Conservation (phyloP, 192 early-diverging fungal genomes). For the Mortierella antarctica region DNA sequence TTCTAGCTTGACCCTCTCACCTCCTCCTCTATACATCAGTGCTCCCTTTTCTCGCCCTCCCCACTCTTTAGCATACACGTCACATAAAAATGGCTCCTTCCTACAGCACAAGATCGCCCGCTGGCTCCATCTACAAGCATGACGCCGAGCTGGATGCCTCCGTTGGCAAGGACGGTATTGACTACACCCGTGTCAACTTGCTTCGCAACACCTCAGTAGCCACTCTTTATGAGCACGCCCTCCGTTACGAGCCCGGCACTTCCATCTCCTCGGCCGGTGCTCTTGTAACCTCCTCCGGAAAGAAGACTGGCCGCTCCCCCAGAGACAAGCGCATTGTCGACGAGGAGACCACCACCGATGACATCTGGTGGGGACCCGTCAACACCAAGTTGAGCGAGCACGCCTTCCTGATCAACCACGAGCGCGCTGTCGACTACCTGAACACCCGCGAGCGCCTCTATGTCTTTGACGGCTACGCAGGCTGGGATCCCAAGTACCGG, state of each 20-base stretch:
- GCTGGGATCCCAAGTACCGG: constrained; percentile 98
- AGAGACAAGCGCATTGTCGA: constrained; percentile 98
- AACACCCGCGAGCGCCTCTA: constrained; percentile 94
- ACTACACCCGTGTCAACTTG: constrained; percentile 85
- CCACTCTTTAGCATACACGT: constrained; percentile 22
- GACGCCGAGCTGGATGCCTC: constrained; percentile 45
- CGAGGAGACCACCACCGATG: constrained; percentile 81
- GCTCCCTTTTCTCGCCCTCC: constrained; percentile 1
- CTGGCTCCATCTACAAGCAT: constrained; percentile 46
- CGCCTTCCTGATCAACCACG: constrained; percentile 95
- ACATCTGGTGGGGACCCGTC: constrained; percentile 99
- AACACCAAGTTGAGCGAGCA: constrained; percentile 89
- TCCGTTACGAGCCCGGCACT: constrained; percentile 86
- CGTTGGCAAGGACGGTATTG: constrained; percentile 76
- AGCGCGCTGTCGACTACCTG: constrained; percentile 95
- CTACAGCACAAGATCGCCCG: constrained; percentile 27
- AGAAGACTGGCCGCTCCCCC: constrained; percentile 94
- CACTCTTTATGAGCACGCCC: constrained; percentile 93
- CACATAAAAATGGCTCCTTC: constrained; percentile 26
- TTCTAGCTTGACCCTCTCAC: not conserved
- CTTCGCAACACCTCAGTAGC: constrained; percentile 87
- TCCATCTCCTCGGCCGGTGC: constrained; percentile 93
- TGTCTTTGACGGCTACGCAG: constrained; percentile 97
- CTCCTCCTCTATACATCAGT: not conserved
- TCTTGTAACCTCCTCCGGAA: constrained; percentile 89